A percentile compares a stretch with the other conserved stretches of the same genome.
Evolutionary conservation across 2,329 filamentous ascomycete genomes (phyloP).

Genomic region (Trichoderma arundinaceum): DNA sequence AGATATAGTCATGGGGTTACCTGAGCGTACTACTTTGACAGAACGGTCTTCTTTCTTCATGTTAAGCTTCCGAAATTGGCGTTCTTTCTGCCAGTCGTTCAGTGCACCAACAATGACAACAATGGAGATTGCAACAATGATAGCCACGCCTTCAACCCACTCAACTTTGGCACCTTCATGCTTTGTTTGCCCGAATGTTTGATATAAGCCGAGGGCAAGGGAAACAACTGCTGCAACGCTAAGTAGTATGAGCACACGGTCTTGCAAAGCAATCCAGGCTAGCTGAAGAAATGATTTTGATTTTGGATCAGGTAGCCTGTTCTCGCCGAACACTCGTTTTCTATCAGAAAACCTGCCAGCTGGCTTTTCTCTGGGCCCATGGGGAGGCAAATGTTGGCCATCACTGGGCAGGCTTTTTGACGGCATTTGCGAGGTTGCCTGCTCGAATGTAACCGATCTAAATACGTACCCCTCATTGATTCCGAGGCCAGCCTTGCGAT

Average conservation of each 20-base stretch:
- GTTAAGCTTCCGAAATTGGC: slow-evolving; percentile 68
- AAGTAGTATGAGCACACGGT: slow-evolving; percentile 65
- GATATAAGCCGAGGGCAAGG: slow-evolving; percentile 69
- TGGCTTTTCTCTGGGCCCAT: neutral
- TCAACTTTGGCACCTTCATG: slow-evolving; percentile 57
- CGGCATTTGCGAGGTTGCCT: slow-evolving; percentile 47
- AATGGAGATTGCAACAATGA: slow-evolving; percentile 50
- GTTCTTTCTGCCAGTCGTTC: slow-evolving; percentile 73
- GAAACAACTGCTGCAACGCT: slow-evolving; percentile 70
- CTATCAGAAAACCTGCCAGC: slow-evolving; percentile 54
- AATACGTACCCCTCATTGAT: slow-evolving; percentile 70
- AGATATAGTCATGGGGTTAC: slow-evolving; percentile 66
- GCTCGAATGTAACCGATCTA: slow-evolving; percentile 70
- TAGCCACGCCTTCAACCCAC: slow-evolving; percentile 72
- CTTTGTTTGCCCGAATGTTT: slow-evolving; percentile 59
- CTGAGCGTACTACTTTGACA: slow-evolving; percentile 70
- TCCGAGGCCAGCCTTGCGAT: slow-evolving; percentile 69
- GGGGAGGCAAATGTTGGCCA: neutral
- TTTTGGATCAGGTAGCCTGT: slow-evolving; percentile 74
- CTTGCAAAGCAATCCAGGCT: slow-evolving; percentile 75
- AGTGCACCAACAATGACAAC: slow-evolving; percentile 66
- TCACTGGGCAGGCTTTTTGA: too few relatives aligned
- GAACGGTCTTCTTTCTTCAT: slow-evolving; percentile 66
- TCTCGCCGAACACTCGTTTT: slow-evolving; percentile 73
- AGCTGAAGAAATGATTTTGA: slow-evolving; percentile 73